Percentiles rank a stretch among this genome's conserved stretches.
Evolutionary conservation across 345 rosid genomes (phyloP).

Genomic region (Camelina hispida): DNA sequence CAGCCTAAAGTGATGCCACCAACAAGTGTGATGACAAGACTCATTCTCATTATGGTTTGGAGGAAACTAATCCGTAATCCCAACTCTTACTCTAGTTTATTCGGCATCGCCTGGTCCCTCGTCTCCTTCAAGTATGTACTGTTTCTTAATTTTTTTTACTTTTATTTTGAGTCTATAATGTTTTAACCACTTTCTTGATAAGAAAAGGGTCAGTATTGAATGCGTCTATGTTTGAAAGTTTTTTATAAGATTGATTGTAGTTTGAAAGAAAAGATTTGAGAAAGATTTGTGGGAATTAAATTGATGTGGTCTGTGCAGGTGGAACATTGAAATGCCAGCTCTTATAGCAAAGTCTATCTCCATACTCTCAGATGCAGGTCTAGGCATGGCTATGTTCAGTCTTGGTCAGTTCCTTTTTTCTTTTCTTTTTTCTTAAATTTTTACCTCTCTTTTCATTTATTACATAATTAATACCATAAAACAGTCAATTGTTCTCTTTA

Average conservation of each 20-base stretch:
- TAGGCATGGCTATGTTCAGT: slow-evolving; percentile 99
- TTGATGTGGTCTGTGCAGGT: slow-evolving; percentile 61
- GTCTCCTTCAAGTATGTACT: slow-evolving; percentile 75
- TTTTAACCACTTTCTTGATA: slow-evolving; percentile 9
- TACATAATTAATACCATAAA: slow-evolving; percentile 24
- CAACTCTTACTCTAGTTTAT: slow-evolving; percentile 92
- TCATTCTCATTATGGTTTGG: slow-evolving; percentile 98
- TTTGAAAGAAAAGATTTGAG: slow-evolving; percentile 33
- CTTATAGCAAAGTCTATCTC: slow-evolving; percentile 94
- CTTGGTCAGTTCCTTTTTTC: slow-evolving; percentile 75
- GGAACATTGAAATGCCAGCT: slow-evolving; percentile 95
- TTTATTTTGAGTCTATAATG: neutral
- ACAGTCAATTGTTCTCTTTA: slow-evolving; percentile 39
- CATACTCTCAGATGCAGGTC: slow-evolving; percentile 99
- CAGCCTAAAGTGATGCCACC: slow-evolving; percentile 83
- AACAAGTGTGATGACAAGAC: slow-evolving; percentile 97
- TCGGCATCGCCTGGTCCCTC: slow-evolving; percentile 93
- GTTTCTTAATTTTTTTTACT: neutral
- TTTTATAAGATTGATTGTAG: neutral
- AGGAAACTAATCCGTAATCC: slow-evolving; percentile 99
- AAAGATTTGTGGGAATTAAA: slow-evolving; percentile 38
- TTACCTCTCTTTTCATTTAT: slow-evolving; percentile 26
- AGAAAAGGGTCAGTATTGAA: slow-evolving; percentile 10
- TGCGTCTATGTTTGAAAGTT: neutral
- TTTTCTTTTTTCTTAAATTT: neutral